phyloP scores from a whole-genome alignment of 805 yeast genomes.

The Wickerhamiella dianesei region DNA sequence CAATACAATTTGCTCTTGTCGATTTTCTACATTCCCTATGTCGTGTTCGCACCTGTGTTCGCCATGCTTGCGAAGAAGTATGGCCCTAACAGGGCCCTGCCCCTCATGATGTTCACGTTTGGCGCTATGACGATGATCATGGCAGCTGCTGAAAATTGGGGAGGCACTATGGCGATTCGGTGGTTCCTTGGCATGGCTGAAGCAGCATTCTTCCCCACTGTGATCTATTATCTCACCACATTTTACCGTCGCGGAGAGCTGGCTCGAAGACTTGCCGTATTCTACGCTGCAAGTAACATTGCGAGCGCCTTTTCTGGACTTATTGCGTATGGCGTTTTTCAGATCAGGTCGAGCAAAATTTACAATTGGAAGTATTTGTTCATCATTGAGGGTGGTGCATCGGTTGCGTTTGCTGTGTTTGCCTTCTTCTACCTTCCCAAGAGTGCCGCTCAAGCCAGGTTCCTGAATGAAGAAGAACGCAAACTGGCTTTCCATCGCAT shows the following conservation, averaged over 20 bases:
- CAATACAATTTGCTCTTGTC: slow-evolving; percentile 34
- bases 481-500: slow-evolving; percentile 20
- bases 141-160: slow-evolving; percentile 25
- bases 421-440: slow-evolving; percentile 40
- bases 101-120: slow-evolving; percentile 25
- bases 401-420: slow-evolving; percentile 23
- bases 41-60: slow-evolving; percentile 29
- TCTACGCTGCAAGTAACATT: slow-evolving; percentile 27
- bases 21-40: slow-evolving; percentile 25
- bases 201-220: slow-evolving; percentile 34
- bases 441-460: slow-evolving; percentile 53
- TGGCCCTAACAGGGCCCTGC: slow-evolving; percentile 28
- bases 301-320: slow-evolving; percentile 29
- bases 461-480: slow-evolving; percentile 37
- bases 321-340: slow-evolving; percentile 29
- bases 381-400: slow-evolving; percentile 41
- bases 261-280: slow-evolving; percentile 29
- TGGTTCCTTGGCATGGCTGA: slow-evolving; percentile 32
- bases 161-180: slow-evolving; percentile 26
- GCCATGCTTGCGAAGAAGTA: slow-evolving; percentile 24
- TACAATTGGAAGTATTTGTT: slow-evolving; percentile 46
- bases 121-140: slow-evolving; percentile 26
- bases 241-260: slow-evolving; percentile 30
- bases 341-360: slow-evolving; percentile 26
- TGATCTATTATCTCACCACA: slow-evolving; percentile 21